Evolutionary conservation across 306 rosid species (phyloP).

Genomic region (Dicorynia guianensis): DNA sequence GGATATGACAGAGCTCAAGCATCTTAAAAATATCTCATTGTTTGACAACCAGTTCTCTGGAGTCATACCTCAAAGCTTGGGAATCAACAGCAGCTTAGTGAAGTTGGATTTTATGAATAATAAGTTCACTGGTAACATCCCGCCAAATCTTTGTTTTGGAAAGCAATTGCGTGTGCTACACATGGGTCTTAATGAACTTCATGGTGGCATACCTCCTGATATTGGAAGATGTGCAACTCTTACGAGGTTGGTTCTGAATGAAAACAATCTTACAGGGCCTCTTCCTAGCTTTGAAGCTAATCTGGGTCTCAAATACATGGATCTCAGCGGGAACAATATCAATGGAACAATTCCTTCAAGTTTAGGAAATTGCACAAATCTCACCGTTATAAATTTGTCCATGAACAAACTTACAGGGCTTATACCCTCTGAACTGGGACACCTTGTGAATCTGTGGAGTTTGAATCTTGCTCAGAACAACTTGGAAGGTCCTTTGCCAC

Average conservation of each 20-base stretch:
- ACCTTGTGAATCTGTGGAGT: constrained; percentile 58
- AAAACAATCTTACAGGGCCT: constrained; percentile 59
- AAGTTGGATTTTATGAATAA: constrained; percentile 69
- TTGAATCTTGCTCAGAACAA: constrained; percentile 65
- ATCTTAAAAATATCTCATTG: constrained; percentile 66
- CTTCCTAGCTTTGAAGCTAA: constrained; percentile 65
- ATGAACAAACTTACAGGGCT: constrained; percentile 58
- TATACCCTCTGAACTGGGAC: constrained; percentile 70
- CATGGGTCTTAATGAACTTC: constrained; percentile 70
- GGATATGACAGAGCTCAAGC: constrained; percentile 73
- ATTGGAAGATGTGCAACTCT: constrained; percentile 78
- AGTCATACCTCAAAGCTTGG: constrained; percentile 78
- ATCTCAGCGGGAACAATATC: constrained; percentile 63
- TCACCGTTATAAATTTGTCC: constrained; percentile 61
- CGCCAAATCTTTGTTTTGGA: constrained; percentile 41
- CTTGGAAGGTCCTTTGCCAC: constrained; percentile 73
- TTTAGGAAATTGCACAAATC: constrained; percentile 64
- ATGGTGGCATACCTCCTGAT: constrained; percentile 68
- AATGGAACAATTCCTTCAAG: constrained; percentile 68
- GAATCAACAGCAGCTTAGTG: constrained; percentile 68
- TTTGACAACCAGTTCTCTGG: constrained; percentile 75
- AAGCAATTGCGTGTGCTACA: constrained; percentile 51
- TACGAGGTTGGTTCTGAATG: constrained; percentile 60
- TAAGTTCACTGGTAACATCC: constrained; percentile 70
- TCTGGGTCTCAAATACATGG: constrained; percentile 49